Conservation (phyloP, 306 rosid species). For the Dicorynia guianensis region DNA sequence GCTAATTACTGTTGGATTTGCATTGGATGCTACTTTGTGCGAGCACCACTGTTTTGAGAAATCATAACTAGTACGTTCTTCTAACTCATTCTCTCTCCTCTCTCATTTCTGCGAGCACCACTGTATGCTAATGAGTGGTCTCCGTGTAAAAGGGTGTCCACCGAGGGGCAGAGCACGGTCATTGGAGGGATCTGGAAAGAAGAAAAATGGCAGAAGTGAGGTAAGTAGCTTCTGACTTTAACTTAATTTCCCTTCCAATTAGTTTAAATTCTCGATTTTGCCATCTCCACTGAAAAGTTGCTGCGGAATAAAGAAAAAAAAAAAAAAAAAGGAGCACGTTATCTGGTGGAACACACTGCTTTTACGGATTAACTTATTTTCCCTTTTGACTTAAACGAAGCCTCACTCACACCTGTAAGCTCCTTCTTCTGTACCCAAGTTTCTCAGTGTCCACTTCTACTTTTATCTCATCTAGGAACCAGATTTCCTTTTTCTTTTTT, state of each 20-base stretch:
- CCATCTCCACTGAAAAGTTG: constrained; percentile 44
- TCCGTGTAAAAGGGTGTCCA: constrained; percentile 2
- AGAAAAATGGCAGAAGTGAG: constrained; percentile 36
- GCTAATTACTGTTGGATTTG: not conserved
- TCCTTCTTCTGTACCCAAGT: constrained; percentile 55
- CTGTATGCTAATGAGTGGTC: not conserved
- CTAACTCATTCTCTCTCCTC: not conserved
- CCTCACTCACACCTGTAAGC: constrained; percentile 60
- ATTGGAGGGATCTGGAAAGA: constrained; percentile 62
- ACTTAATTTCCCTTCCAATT: constrained; percentile 27
- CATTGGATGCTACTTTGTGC: constrained; percentile 27
- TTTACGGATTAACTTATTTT: constrained; percentile 45
- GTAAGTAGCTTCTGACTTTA: constrained; percentile 31
- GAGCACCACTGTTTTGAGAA: not conserved
- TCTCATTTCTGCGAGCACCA: not conserved
- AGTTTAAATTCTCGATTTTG: constrained; percentile 40
- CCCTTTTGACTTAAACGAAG: constrained; percentile 45
- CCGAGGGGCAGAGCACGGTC: constrained; percentile 35
- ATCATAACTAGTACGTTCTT: constrained; percentile 20
- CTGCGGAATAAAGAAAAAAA: constrained; percentile 47
- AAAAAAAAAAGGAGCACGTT: constrained; percentile 61
- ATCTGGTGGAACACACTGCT: constrained; percentile 46
- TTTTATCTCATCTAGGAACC: constrained; percentile 71
- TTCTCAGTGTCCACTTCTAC: constrained; percentile 63
- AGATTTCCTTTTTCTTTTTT: constrained; percentile 43